Evolutionary conservation across 129 eudicot genomes (phyloP).

Genomic region (Kitagawia praeruptora): DNA sequence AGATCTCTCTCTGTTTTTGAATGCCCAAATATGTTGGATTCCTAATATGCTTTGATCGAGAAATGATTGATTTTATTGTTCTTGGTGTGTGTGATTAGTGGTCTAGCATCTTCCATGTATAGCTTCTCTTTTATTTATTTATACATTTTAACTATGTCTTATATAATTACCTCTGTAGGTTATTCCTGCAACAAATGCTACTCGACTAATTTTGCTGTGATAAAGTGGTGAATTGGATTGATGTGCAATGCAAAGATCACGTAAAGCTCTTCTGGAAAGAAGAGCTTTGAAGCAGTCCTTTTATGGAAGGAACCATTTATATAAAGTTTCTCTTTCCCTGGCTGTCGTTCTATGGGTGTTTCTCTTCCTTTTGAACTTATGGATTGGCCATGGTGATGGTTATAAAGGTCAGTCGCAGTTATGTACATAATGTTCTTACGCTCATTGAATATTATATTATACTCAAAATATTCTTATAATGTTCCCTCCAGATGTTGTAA

Average conservation of each 20-base stretch:
- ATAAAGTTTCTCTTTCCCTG: slow-evolving; percentile 60
- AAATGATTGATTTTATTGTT: background rate
- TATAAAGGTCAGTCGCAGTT: slow-evolving; percentile 44
- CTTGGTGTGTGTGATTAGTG: background rate
- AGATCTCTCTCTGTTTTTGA: background rate
- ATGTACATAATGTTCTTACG: background rate
- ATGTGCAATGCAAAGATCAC: slow-evolving; percentile 96
- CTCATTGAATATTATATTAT: background rate
- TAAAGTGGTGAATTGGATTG: slow-evolving; percentile 23
- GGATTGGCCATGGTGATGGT: slow-evolving; percentile 83
- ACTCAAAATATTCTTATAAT: background rate
- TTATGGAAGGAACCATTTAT: slow-evolving; percentile 42
- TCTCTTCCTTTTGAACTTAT: slow-evolving; percentile 53
- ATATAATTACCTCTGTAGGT: slow-evolving; percentile 17
- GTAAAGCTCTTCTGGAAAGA: slow-evolving; percentile 87
- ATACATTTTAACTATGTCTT: background rate
- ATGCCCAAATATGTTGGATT: background rate
- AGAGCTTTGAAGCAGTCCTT: slow-evolving; percentile 61
- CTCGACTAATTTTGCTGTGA: slow-evolving; percentile 16
- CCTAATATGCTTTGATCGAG: background rate
- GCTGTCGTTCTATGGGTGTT: slow-evolving; percentile 76
- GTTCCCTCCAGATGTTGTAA: background rate
- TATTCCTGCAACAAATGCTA: slow-evolving; percentile 1
- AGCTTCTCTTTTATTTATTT: background rate
- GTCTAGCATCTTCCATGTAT: background rate